phyloP scores from a whole-genome alignment of 2,329 filamentous ascomycete genomes.

The Cladosporium sp. region DNA sequence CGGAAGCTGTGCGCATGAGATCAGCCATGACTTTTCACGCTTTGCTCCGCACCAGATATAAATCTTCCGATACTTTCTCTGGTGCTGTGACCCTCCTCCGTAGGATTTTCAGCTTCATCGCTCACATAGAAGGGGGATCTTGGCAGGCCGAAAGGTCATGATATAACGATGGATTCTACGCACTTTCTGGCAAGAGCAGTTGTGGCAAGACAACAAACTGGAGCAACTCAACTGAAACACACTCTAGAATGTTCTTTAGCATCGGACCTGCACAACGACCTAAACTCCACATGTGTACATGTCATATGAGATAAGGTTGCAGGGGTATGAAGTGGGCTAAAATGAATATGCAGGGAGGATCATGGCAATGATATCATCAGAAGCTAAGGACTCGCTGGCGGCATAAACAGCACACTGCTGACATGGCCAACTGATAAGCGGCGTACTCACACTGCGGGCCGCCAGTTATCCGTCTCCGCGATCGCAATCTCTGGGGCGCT shows the following conservation, averaged over 20 bases:
- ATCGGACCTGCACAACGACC: background rate
- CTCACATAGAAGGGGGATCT: background rate
- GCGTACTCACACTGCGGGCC: too few species aligned
- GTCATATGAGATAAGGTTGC: too few species aligned
- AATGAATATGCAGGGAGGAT: too few species aligned
- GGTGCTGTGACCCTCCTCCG: background rate
- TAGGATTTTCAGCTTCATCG: background rate
- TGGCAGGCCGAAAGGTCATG: background rate
- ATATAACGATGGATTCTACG: background rate
- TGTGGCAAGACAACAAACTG: background rate
- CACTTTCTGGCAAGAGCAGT: background rate
- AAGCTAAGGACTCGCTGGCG: too few species aligned
- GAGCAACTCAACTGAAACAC: background rate
- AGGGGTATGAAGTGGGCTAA: too few species aligned
- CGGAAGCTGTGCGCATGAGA: background rate
- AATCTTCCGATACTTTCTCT: background rate
- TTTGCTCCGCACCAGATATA: background rate
- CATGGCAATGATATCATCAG: too few species aligned
- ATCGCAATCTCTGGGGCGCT: too few species aligned
- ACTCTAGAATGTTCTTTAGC: background rate
- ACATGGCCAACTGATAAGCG: too few species aligned
- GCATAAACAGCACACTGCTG: too few species aligned
- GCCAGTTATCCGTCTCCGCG: too few species aligned
- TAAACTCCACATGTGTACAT: background rate
- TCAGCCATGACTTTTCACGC: background rate